Evolutionary conservation across 2,329 filamentous ascomycete species (phyloP).

Genomic region (Aspergillus uvarum): DNA sequence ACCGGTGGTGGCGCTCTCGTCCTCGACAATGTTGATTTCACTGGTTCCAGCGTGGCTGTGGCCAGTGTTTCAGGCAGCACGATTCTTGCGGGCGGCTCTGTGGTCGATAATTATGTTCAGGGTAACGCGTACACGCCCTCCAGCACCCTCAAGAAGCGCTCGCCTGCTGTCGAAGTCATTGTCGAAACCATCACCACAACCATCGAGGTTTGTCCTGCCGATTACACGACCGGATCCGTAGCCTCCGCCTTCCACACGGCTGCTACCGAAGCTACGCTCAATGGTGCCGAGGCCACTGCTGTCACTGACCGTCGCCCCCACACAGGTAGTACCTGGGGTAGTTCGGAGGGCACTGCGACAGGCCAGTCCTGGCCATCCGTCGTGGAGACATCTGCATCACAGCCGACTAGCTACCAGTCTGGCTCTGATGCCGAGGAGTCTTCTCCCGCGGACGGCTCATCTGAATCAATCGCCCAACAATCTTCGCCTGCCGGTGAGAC

Average conservation of each 20-base stretch:
- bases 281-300: not conserved
- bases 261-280: not conserved
- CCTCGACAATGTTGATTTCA: slow-evolving; percentile 86
- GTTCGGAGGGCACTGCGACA: not conserved
- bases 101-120: slow-evolving; percentile 73
- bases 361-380: not conserved
- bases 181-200: slow-evolving; percentile 28
- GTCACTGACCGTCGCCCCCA: not conserved
- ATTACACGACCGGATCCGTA: slow-evolving; percentile 5
- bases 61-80: slow-evolving; percentile 55
- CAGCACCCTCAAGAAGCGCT: slow-evolving; percentile 26
- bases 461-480: not conserved
- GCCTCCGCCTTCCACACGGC: not conserved
- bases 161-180: slow-evolving; percentile 15
- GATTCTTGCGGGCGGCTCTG: slow-evolving; percentile 68
- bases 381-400: not conserved
- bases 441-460: not conserved
- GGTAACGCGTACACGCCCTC: slow-evolving; percentile 66
- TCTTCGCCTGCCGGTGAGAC: not conserved
- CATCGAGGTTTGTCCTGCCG: slow-evolving; percentile 25
- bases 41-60: slow-evolving; percentile 67
- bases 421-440: not conserved
- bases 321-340: not conserved
- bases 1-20: slow-evolving; percentile 77
- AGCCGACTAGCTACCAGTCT: not conserved